A percentile compares a stretch with the other conserved stretches of the same genome.
These are phyloP conservation scores for Saturnispora gosingensis DNA, from an alignment of 805 yeast species.

Conservation along the genomic window DNA sequence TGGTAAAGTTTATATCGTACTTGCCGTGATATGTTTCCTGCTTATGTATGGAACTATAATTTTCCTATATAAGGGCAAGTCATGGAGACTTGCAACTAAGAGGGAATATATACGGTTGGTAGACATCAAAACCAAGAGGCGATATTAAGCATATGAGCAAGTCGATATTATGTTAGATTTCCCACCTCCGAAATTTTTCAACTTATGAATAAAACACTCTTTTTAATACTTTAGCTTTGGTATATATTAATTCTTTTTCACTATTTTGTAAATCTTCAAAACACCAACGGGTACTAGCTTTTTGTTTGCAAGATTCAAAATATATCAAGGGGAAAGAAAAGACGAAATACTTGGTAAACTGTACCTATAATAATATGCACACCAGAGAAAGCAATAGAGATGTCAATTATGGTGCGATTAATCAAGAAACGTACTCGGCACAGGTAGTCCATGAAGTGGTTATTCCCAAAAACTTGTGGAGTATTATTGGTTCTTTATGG, in stretches of 20 bases:
- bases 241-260: neutral
- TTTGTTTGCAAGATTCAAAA: neutral
- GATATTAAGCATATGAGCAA: constrained; percentile 4
- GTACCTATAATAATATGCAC: neutral
- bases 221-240: neutral
- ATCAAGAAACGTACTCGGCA: constrained; percentile 8
- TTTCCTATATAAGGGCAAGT: constrained; percentile 50
- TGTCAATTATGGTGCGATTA: constrained; percentile 1
- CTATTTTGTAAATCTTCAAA: neutral
- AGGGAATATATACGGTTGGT: constrained; percentile 40
- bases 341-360: neutral
- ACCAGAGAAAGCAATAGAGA: neutral
- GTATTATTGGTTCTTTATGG: constrained; percentile 31
- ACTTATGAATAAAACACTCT: neutral
- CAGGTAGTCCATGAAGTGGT: constrained; percentile 15
- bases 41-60: constrained; percentile 48
- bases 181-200: neutral
- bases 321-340: neutral
- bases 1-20: constrained; percentile 48
- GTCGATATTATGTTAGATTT: neutral
- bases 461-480: constrained; percentile 16
- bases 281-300: neutral
- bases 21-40: constrained; percentile 49
- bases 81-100: constrained; percentile 46
- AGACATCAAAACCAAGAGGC: constrained; percentile 18